These are phyloP conservation scores for Neurospora sp. DNA, from an alignment of 495 filamentous ascomycete genomes.

Conservation along the genomic window DNA sequence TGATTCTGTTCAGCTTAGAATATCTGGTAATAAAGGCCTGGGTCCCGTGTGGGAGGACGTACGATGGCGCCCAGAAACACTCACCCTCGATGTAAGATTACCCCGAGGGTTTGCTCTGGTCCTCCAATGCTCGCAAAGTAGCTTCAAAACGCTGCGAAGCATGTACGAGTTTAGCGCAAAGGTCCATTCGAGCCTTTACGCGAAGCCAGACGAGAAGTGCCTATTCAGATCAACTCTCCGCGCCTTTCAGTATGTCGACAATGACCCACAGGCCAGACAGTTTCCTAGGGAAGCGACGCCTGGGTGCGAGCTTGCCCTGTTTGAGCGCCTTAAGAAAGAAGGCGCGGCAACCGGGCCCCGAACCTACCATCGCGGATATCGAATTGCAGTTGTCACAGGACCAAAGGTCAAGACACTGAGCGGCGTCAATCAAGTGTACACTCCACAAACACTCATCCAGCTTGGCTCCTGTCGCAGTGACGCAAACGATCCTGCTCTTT, in stretches of 20 bases:
- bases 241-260: conserved; percentile 66
- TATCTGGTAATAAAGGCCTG: conserved; percentile 55
- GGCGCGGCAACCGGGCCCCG: conserved; percentile 57
- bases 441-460: conserved; percentile 50
- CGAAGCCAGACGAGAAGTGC: conserved; percentile 51
- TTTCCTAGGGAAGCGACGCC: conserved; percentile 67
- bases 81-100: conserved; percentile 52
- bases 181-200: conserved; percentile 57
- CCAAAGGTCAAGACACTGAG: conserved; percentile 65
- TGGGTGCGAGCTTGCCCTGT: conserved; percentile 58
- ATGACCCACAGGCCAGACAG: conserved; percentile 46
- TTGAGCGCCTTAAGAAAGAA: conserved; percentile 53
- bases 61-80: conserved; percentile 56
- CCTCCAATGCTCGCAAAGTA: conserved; percentile 57
- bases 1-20: conserved; percentile 59
- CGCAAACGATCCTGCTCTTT: conserved; percentile 52
- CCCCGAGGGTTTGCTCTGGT: conserved; percentile 58
- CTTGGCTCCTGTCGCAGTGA: conserved; percentile 64
- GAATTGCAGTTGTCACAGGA: conserved; percentile 63
- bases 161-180: conserved; percentile 72
- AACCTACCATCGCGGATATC: conserved; percentile 62
- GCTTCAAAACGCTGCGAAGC: conserved; percentile 66
- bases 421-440: conserved; percentile 55
- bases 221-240: conserved; percentile 55
- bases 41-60: conserved; percentile 72